These are phyloP conservation scores for Allium sativum DNA, from an alignment of 106 monocot species.

Conservation along the genomic window DNA sequence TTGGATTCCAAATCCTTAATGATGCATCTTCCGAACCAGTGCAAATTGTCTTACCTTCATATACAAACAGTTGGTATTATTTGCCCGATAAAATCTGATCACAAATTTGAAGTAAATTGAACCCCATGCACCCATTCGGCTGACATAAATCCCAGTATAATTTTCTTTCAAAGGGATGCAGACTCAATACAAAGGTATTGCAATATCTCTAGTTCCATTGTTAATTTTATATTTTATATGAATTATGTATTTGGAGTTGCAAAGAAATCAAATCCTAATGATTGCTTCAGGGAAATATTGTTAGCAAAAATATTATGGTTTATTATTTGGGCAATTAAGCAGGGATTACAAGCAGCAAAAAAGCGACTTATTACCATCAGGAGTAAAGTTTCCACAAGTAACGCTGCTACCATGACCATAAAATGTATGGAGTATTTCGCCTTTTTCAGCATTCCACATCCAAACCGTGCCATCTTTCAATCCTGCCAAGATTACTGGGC, in stretches of 20 bases:
- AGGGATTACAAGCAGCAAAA: neutral
- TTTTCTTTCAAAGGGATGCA: too few relatives aligned
- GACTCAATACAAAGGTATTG: too few relatives aligned
- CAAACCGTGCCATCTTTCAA: slow-evolving; percentile 74
- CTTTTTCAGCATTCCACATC: slow-evolving; percentile 94
- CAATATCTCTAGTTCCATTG: too few relatives aligned
- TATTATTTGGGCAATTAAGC: neutral
- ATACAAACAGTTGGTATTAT: slow-evolving; percentile 1
- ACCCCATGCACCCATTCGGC: too few relatives aligned
- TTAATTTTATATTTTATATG: too few relatives aligned
- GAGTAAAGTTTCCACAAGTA: slow-evolving; percentile 97
- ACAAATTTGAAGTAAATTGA: too few relatives aligned
- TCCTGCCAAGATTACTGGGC: slow-evolving; percentile 69
- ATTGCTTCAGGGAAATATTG: neutral
- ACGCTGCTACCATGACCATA: slow-evolving; percentile 78
- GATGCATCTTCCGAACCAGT: slow-evolving; percentile 93
- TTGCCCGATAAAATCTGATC: too few relatives aligned
- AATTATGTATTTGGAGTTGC: neutral
- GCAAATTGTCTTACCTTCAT: slow-evolving; percentile 72
- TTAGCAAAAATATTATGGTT: too few relatives aligned
- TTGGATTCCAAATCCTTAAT: slow-evolving; percentile 87
- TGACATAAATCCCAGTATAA: too few relatives aligned
- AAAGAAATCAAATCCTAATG: neutral
- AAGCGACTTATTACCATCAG: too few relatives aligned
- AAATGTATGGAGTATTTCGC: slow-evolving; percentile 47